Evolutionary conservation across 2,329 filamentous ascomycete species (phyloP), one percentile per base, ranked within the genome.

Genomic region (Clonostachys solani): DNA sequence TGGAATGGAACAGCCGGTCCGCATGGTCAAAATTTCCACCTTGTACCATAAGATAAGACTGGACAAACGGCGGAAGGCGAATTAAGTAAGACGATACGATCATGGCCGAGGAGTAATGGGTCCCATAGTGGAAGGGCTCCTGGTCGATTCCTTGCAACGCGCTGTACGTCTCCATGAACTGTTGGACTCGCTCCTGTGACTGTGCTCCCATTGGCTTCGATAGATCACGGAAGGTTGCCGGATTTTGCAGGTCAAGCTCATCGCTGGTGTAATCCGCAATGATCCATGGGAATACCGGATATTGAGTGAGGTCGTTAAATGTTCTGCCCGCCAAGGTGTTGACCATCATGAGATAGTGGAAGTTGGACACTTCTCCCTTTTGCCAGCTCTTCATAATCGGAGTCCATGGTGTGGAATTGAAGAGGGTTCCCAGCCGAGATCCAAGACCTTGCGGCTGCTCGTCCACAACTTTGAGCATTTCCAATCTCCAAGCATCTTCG

Each of bases 21-120:
- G 94, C 90, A 60, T 99, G 92, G 61, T 99, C 94, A 60, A 97
- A 99, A 37, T 81, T 89, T 6, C 92, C 92, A n/a, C 94, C 94
- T 65, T 99, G 94, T 2, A 99, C 79, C 9, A 97, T 74, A 17
- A 97, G 81, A 60, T 95, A 97, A 0, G 94, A 96, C 56, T 97
- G 90, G 19, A 96, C 92, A 62, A 97, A 99, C 0, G 94, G 94
- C 44, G 96, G 92, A 15, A 99, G 76, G 16, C 94, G 86, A 58
- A 99, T 96, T 38, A 99, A 78, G 59, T 96, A 99, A 0, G 92
- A 96, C 12, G 91, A 91, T 7, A 99, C 94, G 49, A 96, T 96
- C 94, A 97, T 99, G 8, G 94, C 94, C 3, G 94, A 97, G 2
- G 94, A 97, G 65, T 99, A 99, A 63, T 99, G 95, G 0, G 95